Evolutionary conservation across 306 rosid genomes (phyloP), one percentile per base, ranked within the genome.

Genomic region (Ceratonia siliqua): DNA sequence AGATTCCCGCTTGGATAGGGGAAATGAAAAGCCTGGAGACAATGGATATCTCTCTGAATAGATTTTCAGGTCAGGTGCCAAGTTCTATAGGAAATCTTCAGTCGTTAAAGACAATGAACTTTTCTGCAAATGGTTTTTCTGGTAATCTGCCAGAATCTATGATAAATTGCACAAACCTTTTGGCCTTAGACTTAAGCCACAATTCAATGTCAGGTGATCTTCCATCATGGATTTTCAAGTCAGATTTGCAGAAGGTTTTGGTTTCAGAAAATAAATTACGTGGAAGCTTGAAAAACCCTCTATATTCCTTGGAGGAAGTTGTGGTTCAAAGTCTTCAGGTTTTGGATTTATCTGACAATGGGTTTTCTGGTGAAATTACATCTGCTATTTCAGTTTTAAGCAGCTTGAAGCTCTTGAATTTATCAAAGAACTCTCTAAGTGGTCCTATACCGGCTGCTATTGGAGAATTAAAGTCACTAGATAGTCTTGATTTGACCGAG

Each of bases 1-100:
- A 83, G 79, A 58, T 92, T 92, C 90, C 96, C 8, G 83, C 75
- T 21, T 89, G 98, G 95, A 85, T 95, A 78, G 96, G 91, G 20
- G 97, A 87, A 35, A 82, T 95, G 93, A 89, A 71, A 69, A 84
- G 82, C 75, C 89, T 95, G 8, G 88, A 95, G 81, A 81, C 78
- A 62, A 73, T 95, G 80, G 98, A 95, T 78, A 85, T 95, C 38
- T 90, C 99, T 0, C 8, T 58, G 50, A 95, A 95, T 32, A 74
- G 84, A 66, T 90, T 95, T 79, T 83, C 93, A 15, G 97, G 99
- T 71, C 73, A 54, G 45, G 78, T 92, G 68, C 99, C 98, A 2
- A 72, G 66, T 49, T 86, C 96, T 27, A 20, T 90, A 3, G 96
- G 96, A 39, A 85, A 86, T 69, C 93, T 95, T 76, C 84, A 65